Conservation (phyloP, 2,329 filamentous ascomycete genomes). For the Fusarium subglutinans region DNA sequence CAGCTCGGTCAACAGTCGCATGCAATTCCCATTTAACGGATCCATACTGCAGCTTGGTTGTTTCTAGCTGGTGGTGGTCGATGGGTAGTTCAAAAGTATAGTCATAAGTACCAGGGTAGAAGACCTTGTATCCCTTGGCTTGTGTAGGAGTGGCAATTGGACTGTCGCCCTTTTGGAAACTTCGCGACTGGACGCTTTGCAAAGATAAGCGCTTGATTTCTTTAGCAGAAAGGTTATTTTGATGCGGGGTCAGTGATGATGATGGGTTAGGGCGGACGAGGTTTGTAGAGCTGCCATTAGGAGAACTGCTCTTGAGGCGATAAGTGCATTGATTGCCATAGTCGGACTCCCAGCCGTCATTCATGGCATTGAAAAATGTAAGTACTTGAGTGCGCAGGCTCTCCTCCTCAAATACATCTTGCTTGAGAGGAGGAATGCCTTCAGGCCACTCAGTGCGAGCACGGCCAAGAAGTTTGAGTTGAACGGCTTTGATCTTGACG, state of each 20-base stretch:
- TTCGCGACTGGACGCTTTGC: conserved; percentile 82
- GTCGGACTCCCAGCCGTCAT: conserved; percentile 67
- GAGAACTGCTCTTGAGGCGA: conserved; percentile 53
- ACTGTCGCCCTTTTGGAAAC: conserved; percentile 82
- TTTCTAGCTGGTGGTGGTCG: conserved; percentile 88
- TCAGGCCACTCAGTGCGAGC: conserved; percentile 96
- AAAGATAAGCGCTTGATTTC: conserved; percentile 77
- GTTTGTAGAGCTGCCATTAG: conserved; percentile 49
- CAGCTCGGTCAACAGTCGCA: conserved; percentile 83
- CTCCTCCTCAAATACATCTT: conserved; percentile 84
- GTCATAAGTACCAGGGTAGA: conserved; percentile 75
- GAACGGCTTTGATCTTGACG: conserved; percentile 91
- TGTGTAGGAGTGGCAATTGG: conserved; percentile 67
- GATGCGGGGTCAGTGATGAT: conserved; percentile 36
- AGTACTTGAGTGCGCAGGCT: conserved; percentile 87
- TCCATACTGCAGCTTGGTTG: conserved; percentile 85
- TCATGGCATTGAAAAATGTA: conserved; percentile 88
- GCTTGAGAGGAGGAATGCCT: conserved; percentile 88
- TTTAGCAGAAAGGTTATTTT: conserved; percentile 50
- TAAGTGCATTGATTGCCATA: conserved; percentile 72
- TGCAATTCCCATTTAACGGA: conserved; percentile 90
- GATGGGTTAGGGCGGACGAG: conserved; percentile 35
- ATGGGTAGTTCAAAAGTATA: conserved; percentile 87
- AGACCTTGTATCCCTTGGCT: conserved; percentile 83
- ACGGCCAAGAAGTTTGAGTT: conserved; percentile 84